Evolutionary conservation across 306 rosid species (phyloP).

Genomic region (Alnus rubra): DNA sequence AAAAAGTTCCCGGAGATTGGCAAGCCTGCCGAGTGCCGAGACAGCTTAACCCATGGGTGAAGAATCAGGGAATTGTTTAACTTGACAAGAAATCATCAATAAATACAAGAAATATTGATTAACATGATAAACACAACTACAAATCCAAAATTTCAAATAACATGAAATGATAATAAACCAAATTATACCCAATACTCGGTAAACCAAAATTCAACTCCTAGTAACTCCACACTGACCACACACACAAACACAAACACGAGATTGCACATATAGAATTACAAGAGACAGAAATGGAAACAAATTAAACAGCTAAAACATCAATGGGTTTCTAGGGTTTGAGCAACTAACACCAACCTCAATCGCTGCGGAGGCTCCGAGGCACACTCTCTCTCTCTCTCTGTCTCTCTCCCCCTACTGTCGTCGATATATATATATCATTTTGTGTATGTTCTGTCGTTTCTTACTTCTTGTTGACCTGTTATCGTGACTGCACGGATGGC

Average conservation of each 20-base stretch:
- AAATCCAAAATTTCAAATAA: neutral
- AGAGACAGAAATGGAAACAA: neutral
- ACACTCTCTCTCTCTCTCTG: neutral
- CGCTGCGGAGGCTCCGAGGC: neutral
- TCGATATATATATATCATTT: neutral
- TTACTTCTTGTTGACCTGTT: too few species aligned
- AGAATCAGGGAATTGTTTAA: too few species aligned
- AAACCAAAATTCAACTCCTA: neutral
- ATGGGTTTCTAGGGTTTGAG: constrained; percentile 12
- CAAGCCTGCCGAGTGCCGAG: neutral
- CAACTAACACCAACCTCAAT: constrained; percentile 21
- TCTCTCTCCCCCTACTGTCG: neutral
- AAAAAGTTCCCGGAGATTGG: neutral
- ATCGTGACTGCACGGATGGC: neutral
- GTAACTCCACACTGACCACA: neutral
- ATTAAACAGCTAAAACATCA: neutral
- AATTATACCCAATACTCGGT: neutral
- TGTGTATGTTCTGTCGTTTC: constrained; percentile 2
- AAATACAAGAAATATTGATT: neutral
- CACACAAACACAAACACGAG: neutral
- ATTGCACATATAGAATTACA: neutral
- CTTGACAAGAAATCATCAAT: neutral
- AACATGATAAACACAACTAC: neutral
- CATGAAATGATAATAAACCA: neutral
- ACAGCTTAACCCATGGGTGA: too few species aligned